Evolutionary conservation across 345 rosid species (phyloP), one percentile per base, ranked within the genome.

Genomic region (Salix brachista): DNA sequence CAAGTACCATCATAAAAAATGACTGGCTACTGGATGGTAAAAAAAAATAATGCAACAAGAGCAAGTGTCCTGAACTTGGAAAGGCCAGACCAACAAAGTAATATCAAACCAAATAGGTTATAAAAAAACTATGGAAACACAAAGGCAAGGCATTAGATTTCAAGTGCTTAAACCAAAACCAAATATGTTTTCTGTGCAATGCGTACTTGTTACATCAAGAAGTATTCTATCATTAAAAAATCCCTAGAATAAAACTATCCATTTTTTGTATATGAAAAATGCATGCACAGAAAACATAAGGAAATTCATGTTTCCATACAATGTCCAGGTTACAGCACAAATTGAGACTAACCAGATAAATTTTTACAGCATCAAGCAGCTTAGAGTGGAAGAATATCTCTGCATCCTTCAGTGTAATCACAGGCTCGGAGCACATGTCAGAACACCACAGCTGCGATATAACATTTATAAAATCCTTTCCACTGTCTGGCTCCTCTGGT

Each of bases 361-460:
- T 77, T 72, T 75, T 90, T 73, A 96, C 88, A 68, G 91, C 86
- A 70, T 93, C 96, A 67, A 93, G 85, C 74, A 96, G 89, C 89
- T 87, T 96, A 69, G 93, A 84, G 76, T 80, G 85, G 79, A 89
- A 88, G 80, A 75, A 84, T 72, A 86, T 78, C 69, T 90, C 93
- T 44, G 86, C 93, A 84, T 96, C 92, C 82, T 83, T 81, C 18
- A 80, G 52, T 30, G 89, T 77, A 69, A 81, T 61, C 71, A 78
- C 36, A 64, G 85, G 76, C 75, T 60, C 66, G 34, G 82, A 81
- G 68, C 82, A 81, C 21, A 58, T 66, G 73, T 90, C 88, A 69
- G 82, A 79, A 78, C 73, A 88, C 99, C 99, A 95, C 70, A 93
- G 83, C 68, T 91, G 89, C 76, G 87, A 90, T 74, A 89, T 80